Base-by-base conservation (phyloP, 2,329 filamentous ascomycete genomes). In the Orbilia javanica region DNA sequence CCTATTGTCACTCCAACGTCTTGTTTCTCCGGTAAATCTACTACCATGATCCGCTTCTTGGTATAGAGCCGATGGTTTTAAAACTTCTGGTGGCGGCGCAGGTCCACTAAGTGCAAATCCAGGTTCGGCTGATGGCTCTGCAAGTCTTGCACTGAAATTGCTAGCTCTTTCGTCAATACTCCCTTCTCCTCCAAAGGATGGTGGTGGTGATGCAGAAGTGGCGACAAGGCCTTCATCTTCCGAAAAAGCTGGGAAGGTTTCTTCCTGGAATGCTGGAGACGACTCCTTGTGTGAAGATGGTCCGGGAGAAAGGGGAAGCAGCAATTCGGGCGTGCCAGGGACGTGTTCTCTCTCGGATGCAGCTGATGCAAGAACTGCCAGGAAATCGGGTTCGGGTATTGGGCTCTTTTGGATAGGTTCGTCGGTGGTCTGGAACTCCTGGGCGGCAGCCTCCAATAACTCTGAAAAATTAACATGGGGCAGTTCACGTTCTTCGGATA, bases 71-170 rank as follows among this genome's bases (percentile, higher is more conserved):
- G 74, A 67, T 11, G 74, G 63, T 29, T 68, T 78, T 8, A 78
- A 48, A 55, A 78, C 74, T 46, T 78, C 74, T 11, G 74, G 74
- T n/a, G 74, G 74, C 7, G 74, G 74, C n/a, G 74, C 74, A 6
- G 74, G 74, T 8, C 74, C 74, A 42, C 74, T 78, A 29, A 78
- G 67, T 2, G 74, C 74, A 22, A 78, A 78, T 1, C 74, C 74
- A 13, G 74, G 74, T 25, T 78, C 74, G 13, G 62, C 62, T 3
- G 60, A 55, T 18, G 70, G 42, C 15, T 78, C 74, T 3, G 55
- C 13, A 18, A 70, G 22, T 22, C 74, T 66, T 20, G 11, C 31
- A 22, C 55, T 60, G 13, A 60, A 60, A 8, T 60, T 60, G 22
- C 67, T 78, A 11, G 74, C 70, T 53, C 65, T 77, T 10, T 53